phyloP scores from a whole-genome alignment of 1,139 yeast species.

The Geotrichum candidum region DNA sequence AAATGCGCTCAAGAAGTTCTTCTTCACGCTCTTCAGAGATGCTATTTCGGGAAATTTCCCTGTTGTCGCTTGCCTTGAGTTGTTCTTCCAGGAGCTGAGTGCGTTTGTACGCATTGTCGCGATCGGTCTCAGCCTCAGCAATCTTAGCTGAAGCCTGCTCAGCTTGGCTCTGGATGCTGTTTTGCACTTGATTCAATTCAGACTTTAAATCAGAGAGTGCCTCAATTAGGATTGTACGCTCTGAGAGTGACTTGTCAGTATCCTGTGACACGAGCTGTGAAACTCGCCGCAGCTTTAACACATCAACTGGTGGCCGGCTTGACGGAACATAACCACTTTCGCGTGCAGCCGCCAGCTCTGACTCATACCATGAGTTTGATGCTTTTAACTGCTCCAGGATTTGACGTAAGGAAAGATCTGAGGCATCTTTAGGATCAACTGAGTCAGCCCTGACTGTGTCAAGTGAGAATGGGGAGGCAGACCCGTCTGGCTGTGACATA shows the following conservation, averaged over 20 bases:
- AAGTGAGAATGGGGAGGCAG: constrained; percentile 6
- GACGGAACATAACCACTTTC: constrained; percentile 29
- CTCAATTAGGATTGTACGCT: constrained; percentile 29
- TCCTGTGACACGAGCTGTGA: constrained; percentile 31
- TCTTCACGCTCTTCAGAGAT: background rate
- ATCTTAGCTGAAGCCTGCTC: constrained; percentile 33
- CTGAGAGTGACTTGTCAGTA: constrained; percentile 25
- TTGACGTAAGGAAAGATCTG: background rate
- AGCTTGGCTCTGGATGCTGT: constrained; percentile 31
- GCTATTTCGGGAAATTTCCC: background rate
- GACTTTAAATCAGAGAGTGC: constrained; percentile 31
- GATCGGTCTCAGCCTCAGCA: constrained; percentile 24
- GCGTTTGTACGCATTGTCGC: constrained; percentile 22
- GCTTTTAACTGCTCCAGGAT: constrained; percentile 30
- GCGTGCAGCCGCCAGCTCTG: constrained; percentile 30
- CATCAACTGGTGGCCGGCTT: constrained; percentile 30
- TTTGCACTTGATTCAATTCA: constrained; percentile 33
- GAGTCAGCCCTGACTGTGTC: constrained; percentile 8
- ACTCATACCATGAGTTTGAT: constrained; percentile 34
- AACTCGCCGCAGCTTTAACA: constrained; percentile 29
- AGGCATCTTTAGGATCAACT: background rate
- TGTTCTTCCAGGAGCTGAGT: constrained; percentile 10
- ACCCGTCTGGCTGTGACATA: background rate
- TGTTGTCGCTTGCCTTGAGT: background rate
- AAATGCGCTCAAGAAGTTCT: background rate